Base-by-base conservation (phyloP, 345 rosid genomes). In the Carallia brachiata region DNA sequence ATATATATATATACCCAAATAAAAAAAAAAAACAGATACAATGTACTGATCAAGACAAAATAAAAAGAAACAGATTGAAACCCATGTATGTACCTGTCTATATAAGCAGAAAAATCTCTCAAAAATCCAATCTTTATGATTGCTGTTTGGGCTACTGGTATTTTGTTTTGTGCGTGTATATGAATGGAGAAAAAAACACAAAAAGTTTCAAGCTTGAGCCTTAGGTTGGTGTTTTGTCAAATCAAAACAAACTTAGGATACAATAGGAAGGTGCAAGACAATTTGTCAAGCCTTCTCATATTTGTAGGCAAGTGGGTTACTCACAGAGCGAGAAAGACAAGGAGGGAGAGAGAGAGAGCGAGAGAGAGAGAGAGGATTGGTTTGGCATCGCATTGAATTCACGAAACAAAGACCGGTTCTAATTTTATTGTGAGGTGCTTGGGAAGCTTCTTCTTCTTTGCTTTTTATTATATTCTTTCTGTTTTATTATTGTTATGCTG, bases 321-420 rank as follows among this genome's bases (percentile, higher is more conserved):
- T 23, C 13, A 3, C 30, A 59, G 69, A 59, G 67, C 52, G 68
- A 63, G 79, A 73, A 23, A 59, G 71, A 27, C 23, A 9, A 39
- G 56, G 1, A 7, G 62, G 40, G 63, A 47, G 70, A 63, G 75
- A 72, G 44, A 67, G 74, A 23, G 15, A 8, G 47, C 15, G 66
- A 36, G 36, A 47, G 69, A 63, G 75, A 72, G 52, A 67, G 74
- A 23, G 15, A 12, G 37, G 15, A 66, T 27, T 23, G 65, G 34
- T 74, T 54, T 55, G 61, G 6, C 83, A 81, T 76, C 73, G 74
- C 82, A 74, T 84, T 82, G 80, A 77, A 62, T 74, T 77, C 83
- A 77, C 53, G 62, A 68, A 63, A 62, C 70, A 56, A 52, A 70
- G 68, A 66, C 78, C 72, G 60, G 78, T 70, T 52, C 73, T 36